Evolutionary conservation across 371 early-diverging fungal species (phyloP), one percentile per base, ranked within the genome.

Genomic region (Saksenaea oblongispora): DNA sequence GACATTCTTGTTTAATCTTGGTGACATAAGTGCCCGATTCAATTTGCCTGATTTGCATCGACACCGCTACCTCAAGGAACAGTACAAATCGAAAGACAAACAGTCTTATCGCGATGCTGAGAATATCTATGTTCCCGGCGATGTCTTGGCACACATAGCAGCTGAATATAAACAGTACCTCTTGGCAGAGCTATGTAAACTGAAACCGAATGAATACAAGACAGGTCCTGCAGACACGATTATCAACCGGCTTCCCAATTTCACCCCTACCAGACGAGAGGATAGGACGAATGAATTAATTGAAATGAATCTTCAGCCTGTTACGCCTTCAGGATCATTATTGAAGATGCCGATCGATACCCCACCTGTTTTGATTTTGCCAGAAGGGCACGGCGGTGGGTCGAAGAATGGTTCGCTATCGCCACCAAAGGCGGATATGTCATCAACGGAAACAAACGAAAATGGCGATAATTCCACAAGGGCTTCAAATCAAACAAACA

Each of bases 151-250:
- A 1, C 61, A 70, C 37, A 55, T 63, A 15, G 73, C 73, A 8
- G 64, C 66, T 8, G 63, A 63, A 22, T 59, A 66, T 31, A 69
- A 67, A 56, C 65, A 68, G 53, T 73, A 66, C 24, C 61, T 66
- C 11, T 56, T 79, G 26, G 77, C 75, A 18, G 79, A 79, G 54
- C 66, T 79, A 9, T 79, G 79, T 31, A 79, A 79, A 53, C 56
- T 79, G n/a, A 79, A 75, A 34, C 66, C 66, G 18, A 67, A 59
- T 31, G 80, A 80, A 39, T 73, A 76, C 57, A 61, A 63, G 41
- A 68, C 77, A 24, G 65, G 70, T 11, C 37, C 73, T n/a, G 80
- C 72, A 18, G 70, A 80, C 44, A 69, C 70, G 9, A 70, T 80
- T 9, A 35, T 77, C 15, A 63, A 62, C 18, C 61, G 66, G 17